phyloP scores from a whole-genome alignment of 257 asterid species.

The Plantago major region DNA sequence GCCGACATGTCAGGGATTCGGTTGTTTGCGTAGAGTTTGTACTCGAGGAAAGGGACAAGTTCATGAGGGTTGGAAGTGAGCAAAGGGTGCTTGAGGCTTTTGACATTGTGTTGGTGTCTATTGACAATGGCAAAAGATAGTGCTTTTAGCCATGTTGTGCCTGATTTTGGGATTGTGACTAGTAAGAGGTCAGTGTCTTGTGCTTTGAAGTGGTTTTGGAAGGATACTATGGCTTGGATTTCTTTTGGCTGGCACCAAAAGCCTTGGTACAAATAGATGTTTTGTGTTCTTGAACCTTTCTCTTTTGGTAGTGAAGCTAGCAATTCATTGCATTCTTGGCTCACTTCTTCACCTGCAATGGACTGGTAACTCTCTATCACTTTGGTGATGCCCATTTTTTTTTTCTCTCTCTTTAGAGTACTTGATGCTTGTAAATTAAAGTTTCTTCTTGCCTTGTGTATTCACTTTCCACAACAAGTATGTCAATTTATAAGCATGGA shows the following conservation, averaged over 20 bases:
- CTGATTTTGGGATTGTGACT: constrained; percentile 49
- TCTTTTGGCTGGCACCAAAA: constrained; percentile 47
- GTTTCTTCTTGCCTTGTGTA: no score
- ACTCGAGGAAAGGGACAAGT: constrained; percentile 48
- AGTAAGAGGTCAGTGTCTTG: constrained; percentile 32
- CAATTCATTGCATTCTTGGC: constrained; percentile 30
- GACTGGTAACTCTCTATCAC: constrained; percentile 7
- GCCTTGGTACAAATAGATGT: constrained; percentile 31
- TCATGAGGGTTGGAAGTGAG: constrained; percentile 46
- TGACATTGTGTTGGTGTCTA: neutral
- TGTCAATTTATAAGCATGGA: no score
- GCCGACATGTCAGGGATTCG: constrained; percentile 24
- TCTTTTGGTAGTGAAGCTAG: constrained; percentile 42
- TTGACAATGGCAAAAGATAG: constrained; percentile 30
- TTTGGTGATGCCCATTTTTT: constrained; percentile 23
- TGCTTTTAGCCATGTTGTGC: constrained; percentile 64
- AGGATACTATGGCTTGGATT: constrained; percentile 27
- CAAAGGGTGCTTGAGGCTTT: constrained; percentile 24
- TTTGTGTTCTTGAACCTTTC: constrained; percentile 45
- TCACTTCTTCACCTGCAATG: constrained; percentile 17
- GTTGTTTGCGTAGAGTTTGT: constrained; percentile 23
- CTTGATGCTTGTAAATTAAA: no score
- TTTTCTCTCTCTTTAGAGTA: neutral
- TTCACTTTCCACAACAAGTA: no score
- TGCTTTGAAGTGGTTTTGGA: constrained; percentile 26